A percentile compares a stretch with the other conserved stretches of the same genome.
These are phyloP conservation scores for Tylopilus sp. DNA, from an alignment of 768 basidiomycete genomes.

Conservation along the genomic window DNA sequence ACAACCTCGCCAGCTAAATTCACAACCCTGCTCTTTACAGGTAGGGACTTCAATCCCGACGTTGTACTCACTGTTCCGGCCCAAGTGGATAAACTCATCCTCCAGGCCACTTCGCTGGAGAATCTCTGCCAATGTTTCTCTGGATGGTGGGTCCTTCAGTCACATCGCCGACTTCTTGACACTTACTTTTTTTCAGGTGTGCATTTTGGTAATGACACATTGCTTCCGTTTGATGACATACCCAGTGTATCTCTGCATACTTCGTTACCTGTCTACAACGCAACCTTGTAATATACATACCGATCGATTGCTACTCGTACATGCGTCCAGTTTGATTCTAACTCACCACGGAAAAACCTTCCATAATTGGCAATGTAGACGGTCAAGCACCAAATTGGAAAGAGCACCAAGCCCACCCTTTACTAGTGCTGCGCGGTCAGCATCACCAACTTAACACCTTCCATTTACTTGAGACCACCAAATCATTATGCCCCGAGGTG, in stretches of 20 bases:
- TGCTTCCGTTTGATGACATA: conserved; percentile 1
- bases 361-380: too few species aligned
- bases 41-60: conserved; percentile 91
- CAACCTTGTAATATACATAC: conserved; percentile 25
- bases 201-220: conserved; percentile 71
- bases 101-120: conserved; percentile 89
- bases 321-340: not conserved
- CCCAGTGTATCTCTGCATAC: conserved; percentile 10
- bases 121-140: conserved; percentile 97
- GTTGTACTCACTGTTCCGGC: conserved; percentile 64
- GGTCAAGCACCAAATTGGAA: conserved; percentile 19
- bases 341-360: not conserved
- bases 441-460: not conserved
- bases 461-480: not conserved
- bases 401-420: too few species aligned
- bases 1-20: not conserved
- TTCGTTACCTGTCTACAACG: conserved; percentile 9
- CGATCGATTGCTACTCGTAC: not conserved
- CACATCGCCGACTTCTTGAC: not conserved
- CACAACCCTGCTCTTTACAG: conserved; percentile 40
- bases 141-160: conserved; percentile 63
- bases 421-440: not conserved
- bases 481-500: conserved; percentile 70
- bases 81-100: conserved; percentile 92
- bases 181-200: conserved; percentile 41